A percentile compares a stretch with the other conserved stretches of the same genome.
These are phyloP conservation scores for Pascua sp. DNA, from an alignment of 1,284 basidiomycete genomes.

Conservation along the genomic window DNA sequence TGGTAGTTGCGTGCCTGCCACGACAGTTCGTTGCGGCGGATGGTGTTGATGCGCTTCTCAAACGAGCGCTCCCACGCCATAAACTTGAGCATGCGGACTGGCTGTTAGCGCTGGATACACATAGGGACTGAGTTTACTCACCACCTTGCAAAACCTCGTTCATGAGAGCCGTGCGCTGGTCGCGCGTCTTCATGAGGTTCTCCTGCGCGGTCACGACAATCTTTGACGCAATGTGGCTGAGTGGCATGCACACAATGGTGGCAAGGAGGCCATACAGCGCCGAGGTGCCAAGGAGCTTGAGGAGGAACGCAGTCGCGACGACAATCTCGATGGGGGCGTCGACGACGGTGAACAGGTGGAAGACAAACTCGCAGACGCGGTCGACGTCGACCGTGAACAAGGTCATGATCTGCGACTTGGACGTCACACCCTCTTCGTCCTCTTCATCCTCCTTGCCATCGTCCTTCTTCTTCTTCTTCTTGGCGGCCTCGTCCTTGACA, in stretches of 20 bases:
- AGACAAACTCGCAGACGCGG: conserved; percentile 76
- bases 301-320: conserved; percentile 72
- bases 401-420: conserved; percentile 79
- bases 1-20: conserved; percentile 80
- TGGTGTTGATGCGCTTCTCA: conserved; percentile 67
- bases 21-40: conserved; percentile 74
- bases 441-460: conserved; percentile 52
- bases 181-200: conserved; percentile 84
- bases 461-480: conserved; percentile 32
- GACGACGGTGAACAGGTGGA: conserved; percentile 57
- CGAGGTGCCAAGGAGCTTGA: conserved; percentile 67
- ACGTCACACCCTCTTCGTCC: conserved; percentile 73
- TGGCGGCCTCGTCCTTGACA: conserved; percentile 31
- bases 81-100: conserved; percentile 91
- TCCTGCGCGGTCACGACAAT: conserved; percentile 79
- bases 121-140: conserved; percentile 54
- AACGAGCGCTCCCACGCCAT: conserved; percentile 95
- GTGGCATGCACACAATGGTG: conserved; percentile 74
- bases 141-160: conserved; percentile 80
- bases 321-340: conserved; percentile 83
- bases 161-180: conserved; percentile 85
- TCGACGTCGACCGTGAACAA: conserved; percentile 78
- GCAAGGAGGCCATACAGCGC: conserved; percentile 74
- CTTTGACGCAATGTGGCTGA: conserved; percentile 84
- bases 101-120: no score